Conservation (phyloP, 2,329 filamentous ascomycete species). For the Stachybotrys echinatus region DNA sequence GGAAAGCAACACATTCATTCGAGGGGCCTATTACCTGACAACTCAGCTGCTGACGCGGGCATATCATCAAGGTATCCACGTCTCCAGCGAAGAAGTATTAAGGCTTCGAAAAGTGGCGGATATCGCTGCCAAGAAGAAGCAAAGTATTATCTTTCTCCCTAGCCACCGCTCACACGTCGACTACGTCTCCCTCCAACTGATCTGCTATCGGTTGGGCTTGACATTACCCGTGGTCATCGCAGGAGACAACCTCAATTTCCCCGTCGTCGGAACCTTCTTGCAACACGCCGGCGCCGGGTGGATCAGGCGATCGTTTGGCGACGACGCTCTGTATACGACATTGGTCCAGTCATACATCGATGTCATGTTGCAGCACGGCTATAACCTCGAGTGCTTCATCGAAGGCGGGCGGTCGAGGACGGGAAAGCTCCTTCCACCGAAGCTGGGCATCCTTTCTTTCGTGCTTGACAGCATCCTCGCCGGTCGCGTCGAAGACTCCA, state of each 20-base stretch:
- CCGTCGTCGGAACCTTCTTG: slow-evolving; percentile 80
- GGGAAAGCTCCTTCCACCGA: slow-evolving; percentile 87
- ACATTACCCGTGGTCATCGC: slow-evolving; percentile 88
- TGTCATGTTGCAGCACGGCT: slow-evolving; percentile 81
- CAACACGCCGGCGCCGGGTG: slow-evolving; percentile 98
- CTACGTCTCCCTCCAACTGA: slow-evolving; percentile 90
- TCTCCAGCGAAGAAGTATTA: slow-evolving; percentile 89
- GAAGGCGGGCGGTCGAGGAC: slow-evolving; percentile 91
- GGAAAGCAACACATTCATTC: slow-evolving; percentile 89
- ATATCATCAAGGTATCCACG: slow-evolving; percentile 96
- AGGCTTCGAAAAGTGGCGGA: slow-evolving; percentile 77
- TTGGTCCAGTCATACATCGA: slow-evolving; percentile 97
- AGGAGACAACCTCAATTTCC: slow-evolving; percentile 94
- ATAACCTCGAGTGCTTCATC: slow-evolving; percentile 96
- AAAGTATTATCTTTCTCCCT: slow-evolving; percentile 92
- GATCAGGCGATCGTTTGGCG: slow-evolving; percentile 87
- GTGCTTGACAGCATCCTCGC: slow-evolving; percentile 86
- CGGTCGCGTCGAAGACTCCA: slow-evolving; percentile 80
- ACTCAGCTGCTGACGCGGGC: slow-evolving; percentile 88
- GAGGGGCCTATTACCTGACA: slow-evolving; percentile 82
- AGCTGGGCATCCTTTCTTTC: slow-evolving; percentile 92
- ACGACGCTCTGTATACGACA: slow-evolving; percentile 83
- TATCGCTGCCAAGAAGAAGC: slow-evolving; percentile 77
- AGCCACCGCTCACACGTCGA: slow-evolving; percentile 95
- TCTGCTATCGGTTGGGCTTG: slow-evolving; percentile 89